Percentiles rank a stretch among this genome's conserved stretches.
phyloP scores from a whole-genome alignment of 805 yeast genomes.

The Zygotorulaspora sp. region DNA sequence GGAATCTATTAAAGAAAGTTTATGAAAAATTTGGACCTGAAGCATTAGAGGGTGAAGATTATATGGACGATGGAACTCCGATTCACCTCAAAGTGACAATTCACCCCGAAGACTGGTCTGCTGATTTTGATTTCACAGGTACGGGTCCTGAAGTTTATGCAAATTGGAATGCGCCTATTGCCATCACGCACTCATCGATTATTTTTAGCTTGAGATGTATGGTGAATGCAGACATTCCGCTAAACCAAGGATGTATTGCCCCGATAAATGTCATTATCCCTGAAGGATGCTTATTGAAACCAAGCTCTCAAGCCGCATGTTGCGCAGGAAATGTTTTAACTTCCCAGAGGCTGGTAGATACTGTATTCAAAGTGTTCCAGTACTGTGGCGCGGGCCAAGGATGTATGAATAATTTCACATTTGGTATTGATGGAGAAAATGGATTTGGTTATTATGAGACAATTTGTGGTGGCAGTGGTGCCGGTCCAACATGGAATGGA shows the following conservation, averaged over 20 bases:
- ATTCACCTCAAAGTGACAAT: slow-evolving; percentile 53
- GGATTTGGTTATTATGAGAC: slow-evolving; percentile 92
- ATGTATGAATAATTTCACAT: slow-evolving; percentile 88
- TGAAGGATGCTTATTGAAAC: slow-evolving; percentile 58
- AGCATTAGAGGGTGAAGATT: slow-evolving; percentile 53
- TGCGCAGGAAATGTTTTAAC: slow-evolving; percentile 95
- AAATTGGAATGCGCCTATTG: slow-evolving; percentile 86
- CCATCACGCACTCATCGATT: slow-evolving; percentile 84
- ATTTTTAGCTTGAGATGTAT: slow-evolving; percentile 80
- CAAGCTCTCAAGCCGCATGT: slow-evolving; percentile 81
- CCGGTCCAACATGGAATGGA: slow-evolving; percentile 77
- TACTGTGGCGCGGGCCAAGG: slow-evolving; percentile 96
- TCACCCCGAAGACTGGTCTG: slow-evolving; percentile 48
- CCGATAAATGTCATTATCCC: slow-evolving; percentile 71
- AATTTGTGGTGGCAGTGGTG: slow-evolving; percentile 93
- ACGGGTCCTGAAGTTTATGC: slow-evolving; percentile 82
- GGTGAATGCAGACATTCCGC: slow-evolving; percentile 80
- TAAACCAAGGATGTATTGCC: slow-evolving; percentile 85
- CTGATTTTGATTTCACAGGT: slow-evolving; percentile 80
- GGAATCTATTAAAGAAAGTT: slow-evolving; percentile 45
- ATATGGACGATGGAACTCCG: slow-evolving; percentile 76
- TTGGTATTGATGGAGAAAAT: slow-evolving; percentile 69
- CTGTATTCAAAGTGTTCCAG: slow-evolving; percentile 74
- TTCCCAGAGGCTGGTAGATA: slow-evolving; percentile 88
- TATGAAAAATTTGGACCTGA: slow-evolving; percentile 39